phyloP scores from a whole-genome alignment of 139 green algal genomes.

The Chlorella sp. region DNA sequence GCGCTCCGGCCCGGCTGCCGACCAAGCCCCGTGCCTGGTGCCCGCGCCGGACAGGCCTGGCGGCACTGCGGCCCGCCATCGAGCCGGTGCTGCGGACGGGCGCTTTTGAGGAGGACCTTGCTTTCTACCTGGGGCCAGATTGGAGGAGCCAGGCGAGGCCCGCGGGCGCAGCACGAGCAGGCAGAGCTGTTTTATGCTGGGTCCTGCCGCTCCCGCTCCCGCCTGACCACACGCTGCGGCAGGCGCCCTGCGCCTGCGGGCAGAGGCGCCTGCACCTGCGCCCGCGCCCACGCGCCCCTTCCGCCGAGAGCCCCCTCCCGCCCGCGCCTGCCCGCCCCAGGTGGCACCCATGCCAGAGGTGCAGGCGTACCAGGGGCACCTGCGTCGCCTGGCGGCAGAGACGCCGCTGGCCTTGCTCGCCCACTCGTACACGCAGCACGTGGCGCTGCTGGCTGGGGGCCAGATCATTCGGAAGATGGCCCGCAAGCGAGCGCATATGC shows the following conservation, averaged over 20 bases:
- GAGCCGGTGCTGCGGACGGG: not conserved
- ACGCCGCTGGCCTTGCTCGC: not conserved
- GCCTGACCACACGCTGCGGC: not conserved
- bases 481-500: not conserved
- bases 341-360: too few relatives aligned
- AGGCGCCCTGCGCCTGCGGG: not conserved
- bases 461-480: not conserved
- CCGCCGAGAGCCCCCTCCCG: not conserved
- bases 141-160: not conserved
- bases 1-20: not conserved
- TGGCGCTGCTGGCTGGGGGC: conserved; percentile 7
- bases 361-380: not conserved
- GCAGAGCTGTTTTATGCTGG: not conserved
- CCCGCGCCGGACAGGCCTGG: not conserved
- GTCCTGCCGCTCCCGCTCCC: not conserved
- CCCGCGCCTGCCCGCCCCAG: too few relatives aligned
- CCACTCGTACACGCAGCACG: not conserved
- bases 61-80: not conserved
- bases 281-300: not conserved
- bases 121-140: not conserved
- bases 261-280: not conserved
- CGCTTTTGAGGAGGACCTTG: not conserved
- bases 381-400: not conserved
- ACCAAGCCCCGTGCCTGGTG: not conserved
- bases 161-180: not conserved